A percentile compares a stretch with the other conserved stretches of the same genome.
phyloP scores from a whole-genome alignment of 2,329 filamentous ascomycete genomes.

The Pseudopithomyces maydicus region DNA sequence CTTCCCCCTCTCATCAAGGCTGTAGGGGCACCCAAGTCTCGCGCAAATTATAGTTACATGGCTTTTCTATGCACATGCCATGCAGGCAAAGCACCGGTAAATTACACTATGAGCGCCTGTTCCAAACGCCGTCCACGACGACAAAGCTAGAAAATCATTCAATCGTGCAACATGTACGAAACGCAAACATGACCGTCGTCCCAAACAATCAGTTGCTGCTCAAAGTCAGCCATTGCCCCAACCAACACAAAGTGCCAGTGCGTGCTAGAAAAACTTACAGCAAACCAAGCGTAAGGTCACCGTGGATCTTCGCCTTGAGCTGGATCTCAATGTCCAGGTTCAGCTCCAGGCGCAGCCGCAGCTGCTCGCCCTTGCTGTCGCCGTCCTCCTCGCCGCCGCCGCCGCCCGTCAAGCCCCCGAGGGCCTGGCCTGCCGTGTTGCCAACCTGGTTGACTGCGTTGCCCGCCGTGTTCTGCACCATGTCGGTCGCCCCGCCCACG shows the following conservation, averaged over 20 bases:
- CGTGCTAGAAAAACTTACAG: conserved; percentile 46
- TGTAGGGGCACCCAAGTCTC: too few species aligned
- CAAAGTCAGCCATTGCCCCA: conserved; percentile 18
- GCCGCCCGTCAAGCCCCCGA: conserved; percentile 53
- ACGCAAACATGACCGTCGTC: conserved; percentile 1
- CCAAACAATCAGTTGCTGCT: conserved; percentile 34
- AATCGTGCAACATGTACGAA: conserved; percentile 14
- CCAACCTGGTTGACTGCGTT: conserved; percentile 56
- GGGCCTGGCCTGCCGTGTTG: conserved; percentile 48
- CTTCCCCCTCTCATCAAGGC: too few species aligned
- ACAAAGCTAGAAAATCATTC: conserved; percentile 19
- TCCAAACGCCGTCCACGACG: conserved; percentile 29
- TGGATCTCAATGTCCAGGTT: conserved; percentile 68
- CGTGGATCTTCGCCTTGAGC: conserved; percentile 68
- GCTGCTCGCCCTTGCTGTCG: conserved; percentile 52
- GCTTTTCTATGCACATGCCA: conserved; percentile 22
- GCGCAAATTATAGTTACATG: too few species aligned
- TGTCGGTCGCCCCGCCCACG: conserved; percentile 58
- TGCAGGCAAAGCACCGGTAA: not conserved
- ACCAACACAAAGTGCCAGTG: too few species aligned
- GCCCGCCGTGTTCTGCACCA: conserved; percentile 62
- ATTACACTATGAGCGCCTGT: conserved; percentile 30
- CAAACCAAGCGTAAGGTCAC: conserved; percentile 64
- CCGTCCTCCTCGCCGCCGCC: conserved; percentile 41
- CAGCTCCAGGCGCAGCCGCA: conserved; percentile 63